These are phyloP conservation scores for Teratosphaeria gauchensis DNA, from an alignment of 2,329 filamentous ascomycete species.

Conservation along the genomic window DNA sequence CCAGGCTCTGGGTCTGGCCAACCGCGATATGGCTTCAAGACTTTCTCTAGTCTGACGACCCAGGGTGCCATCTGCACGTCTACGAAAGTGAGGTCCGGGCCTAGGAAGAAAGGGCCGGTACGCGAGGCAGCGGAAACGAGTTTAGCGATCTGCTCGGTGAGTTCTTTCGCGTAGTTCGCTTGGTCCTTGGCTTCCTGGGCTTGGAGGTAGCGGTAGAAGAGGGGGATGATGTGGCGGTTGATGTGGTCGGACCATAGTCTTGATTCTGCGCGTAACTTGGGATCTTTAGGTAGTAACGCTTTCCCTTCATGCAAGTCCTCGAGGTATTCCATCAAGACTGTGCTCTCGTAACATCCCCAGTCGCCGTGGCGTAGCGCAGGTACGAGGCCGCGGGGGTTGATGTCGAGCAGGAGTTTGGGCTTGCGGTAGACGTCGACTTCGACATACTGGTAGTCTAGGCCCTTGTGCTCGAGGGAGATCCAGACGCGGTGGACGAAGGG, in stretches of 20 bases:
- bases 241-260: slow-evolving; percentile 76
- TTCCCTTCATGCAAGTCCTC: slow-evolving; percentile 59
- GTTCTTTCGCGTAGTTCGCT: slow-evolving; percentile 46
- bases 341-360: slow-evolving; percentile 75
- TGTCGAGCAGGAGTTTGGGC: slow-evolving; percentile 59
- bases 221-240: slow-evolving; percentile 64
- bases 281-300: slow-evolving; percentile 54
- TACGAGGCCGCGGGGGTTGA: slow-evolving; percentile 66
- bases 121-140: slow-evolving; percentile 48
- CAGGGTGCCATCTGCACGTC: slow-evolving; percentile 70
- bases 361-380: slow-evolving; percentile 68
- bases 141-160: slow-evolving; percentile 57
- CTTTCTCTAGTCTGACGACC: slow-evolving; percentile 57
- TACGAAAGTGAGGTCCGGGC: slow-evolving; percentile 50
- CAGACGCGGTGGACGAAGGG: slow-evolving; percentile 82
- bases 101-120: slow-evolving; percentile 61
- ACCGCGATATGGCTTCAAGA: slow-evolving; percentile 54
- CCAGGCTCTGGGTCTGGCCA: slow-evolving; percentile 57
- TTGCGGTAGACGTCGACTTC: slow-evolving; percentile 75
- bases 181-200: slow-evolving; percentile 53
- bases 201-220: slow-evolving; percentile 65
- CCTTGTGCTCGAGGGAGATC: slow-evolving; percentile 77
- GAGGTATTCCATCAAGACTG: slow-evolving; percentile 77
- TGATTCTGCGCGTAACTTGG: slow-evolving; percentile 61
- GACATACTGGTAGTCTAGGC: slow-evolving; percentile 72